These are phyloP conservation scores for Xylaria curta DNA, from an alignment of 495 filamentous ascomycete species.

Conservation along the genomic window DNA sequence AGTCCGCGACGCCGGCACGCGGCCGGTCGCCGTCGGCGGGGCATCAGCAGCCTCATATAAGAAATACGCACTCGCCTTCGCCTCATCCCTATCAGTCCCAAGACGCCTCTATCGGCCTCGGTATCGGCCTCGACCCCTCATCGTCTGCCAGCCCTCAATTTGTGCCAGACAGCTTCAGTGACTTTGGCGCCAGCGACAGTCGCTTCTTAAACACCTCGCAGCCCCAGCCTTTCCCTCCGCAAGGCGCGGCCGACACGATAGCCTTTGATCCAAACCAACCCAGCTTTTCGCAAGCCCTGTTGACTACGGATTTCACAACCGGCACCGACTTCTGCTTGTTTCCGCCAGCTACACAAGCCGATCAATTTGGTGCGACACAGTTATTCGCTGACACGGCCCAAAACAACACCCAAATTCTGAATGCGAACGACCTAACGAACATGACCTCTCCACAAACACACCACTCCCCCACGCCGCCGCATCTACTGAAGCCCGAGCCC, in stretches of 20 bases:
- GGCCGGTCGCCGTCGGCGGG: conserved; percentile 55
- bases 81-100: conserved; percentile 52
- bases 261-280: conserved; percentile 47
- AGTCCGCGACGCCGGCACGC: conserved; percentile 46
- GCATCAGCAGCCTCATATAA: conserved; percentile 58
- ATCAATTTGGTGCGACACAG: conserved; percentile 54
- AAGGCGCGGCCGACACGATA: conserved; percentile 41
- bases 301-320: conserved; percentile 50
- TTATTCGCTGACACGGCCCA: conserved; percentile 62
- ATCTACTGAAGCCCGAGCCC: conserved; percentile 69
- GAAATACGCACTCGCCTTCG: conserved; percentile 56
- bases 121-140: conserved; percentile 52
- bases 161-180: conserved; percentile 44
- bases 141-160: conserved; percentile 43
- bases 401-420: conserved; percentile 56
- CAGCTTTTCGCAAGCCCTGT: conserved; percentile 45
- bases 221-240: conserved; percentile 45
- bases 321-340: conserved; percentile 62
- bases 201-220: conserved; percentile 50
- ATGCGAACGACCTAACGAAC: conserved; percentile 64
- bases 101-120: conserved; percentile 54
- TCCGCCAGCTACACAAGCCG: conserved; percentile 45
- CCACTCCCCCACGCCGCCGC: conserved; percentile 69
- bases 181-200: conserved; percentile 42
- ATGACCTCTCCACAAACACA: conserved; percentile 70